These are phyloP conservation scores for Lavandula angustifolia DNA, from an alignment of 257 asterid genomes.

Conservation along the genomic window DNA sequence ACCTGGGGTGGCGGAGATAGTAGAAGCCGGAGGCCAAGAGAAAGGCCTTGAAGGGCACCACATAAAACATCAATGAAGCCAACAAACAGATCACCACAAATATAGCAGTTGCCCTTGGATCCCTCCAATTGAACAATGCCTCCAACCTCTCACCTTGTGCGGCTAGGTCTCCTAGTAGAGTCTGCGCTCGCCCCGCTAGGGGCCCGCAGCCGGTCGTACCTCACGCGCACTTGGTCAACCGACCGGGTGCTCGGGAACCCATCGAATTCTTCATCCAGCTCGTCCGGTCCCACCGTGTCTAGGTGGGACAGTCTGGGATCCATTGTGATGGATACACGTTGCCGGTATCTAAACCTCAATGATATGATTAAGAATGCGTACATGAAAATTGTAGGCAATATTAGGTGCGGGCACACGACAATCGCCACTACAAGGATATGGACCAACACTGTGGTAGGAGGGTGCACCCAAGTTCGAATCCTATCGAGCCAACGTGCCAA, in stretches of 20 bases:
- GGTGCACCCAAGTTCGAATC: constrained; percentile 64
- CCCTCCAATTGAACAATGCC: constrained; percentile 88
- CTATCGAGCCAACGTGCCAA: constrained; percentile 71
- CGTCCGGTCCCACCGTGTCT: constrained; percentile 72
- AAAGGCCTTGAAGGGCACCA: constrained; percentile 69
- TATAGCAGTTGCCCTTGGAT: constrained; percentile 81
- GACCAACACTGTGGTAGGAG: constrained; percentile 68
- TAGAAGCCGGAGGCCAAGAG: constrained; percentile 61
- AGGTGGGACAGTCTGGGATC: constrained; percentile 62
- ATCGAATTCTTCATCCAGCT: constrained; percentile 84
- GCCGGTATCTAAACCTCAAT: constrained; percentile 59
- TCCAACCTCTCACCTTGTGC: constrained; percentile 92
- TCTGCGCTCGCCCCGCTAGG: constrained; percentile 85
- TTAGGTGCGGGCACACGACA: constrained; percentile 72
- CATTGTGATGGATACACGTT: constrained; percentile 52
- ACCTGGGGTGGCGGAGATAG: constrained; percentile 87
- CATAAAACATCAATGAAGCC: constrained; percentile 69
- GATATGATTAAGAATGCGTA: constrained; percentile 64
- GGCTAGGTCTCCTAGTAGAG: constrained; percentile 74
- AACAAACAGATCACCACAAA: constrained; percentile 62
- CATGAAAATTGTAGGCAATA: constrained; percentile 68
- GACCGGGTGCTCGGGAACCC: constrained; percentile 67
- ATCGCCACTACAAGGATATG: constrained; percentile 64
- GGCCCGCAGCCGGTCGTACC: constrained; percentile 77
- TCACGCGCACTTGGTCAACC: constrained; percentile 53